These are phyloP conservation scores for Styphnolobium japonicum DNA, from an alignment of 306 rosid genomes.

Conservation along the genomic window DNA sequence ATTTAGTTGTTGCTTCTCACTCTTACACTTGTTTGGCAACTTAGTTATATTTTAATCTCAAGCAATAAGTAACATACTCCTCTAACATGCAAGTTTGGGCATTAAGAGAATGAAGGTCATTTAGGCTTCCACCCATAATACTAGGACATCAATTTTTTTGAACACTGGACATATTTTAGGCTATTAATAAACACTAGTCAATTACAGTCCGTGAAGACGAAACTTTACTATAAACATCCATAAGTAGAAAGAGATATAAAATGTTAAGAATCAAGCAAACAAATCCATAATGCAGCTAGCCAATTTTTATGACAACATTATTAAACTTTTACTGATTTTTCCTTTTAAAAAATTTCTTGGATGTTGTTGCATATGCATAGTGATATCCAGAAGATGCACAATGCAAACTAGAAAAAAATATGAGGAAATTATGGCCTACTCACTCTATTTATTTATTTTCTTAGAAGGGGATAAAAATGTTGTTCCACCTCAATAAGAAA, in stretches of 20 bases:
- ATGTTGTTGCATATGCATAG: background rate
- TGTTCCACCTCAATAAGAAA: too few relatives aligned
- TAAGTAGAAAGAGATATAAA: background rate
- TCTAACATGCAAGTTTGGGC: too few relatives aligned
- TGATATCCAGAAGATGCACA: constrained; percentile 1
- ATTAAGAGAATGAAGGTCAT: too few relatives aligned
- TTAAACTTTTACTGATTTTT: background rate
- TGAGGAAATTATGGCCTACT: too few relatives aligned
- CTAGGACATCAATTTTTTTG: too few relatives aligned
- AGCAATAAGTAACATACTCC: background rate
- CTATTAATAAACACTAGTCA: constrained; percentile 2
- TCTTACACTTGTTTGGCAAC: background rate
- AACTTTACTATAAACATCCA: constrained; percentile 5
- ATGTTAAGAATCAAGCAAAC: constrained; percentile 2
- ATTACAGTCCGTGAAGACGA: background rate
- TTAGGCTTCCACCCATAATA: too few relatives aligned
- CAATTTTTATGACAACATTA: background rate
- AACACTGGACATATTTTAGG: constrained; percentile 10
- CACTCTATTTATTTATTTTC: too few relatives aligned
- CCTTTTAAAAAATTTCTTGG: background rate
- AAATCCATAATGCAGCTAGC: background rate
- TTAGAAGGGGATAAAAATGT: too few relatives aligned
- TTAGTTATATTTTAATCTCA: background rate
- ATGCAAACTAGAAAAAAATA: constrained; percentile 28
- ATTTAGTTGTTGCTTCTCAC: too few relatives aligned